These are phyloP conservation scores for Halocafeteria seosinensis DNA, from an alignment of 108 stramenopile genomes.

Conservation along the genomic window DNA sequence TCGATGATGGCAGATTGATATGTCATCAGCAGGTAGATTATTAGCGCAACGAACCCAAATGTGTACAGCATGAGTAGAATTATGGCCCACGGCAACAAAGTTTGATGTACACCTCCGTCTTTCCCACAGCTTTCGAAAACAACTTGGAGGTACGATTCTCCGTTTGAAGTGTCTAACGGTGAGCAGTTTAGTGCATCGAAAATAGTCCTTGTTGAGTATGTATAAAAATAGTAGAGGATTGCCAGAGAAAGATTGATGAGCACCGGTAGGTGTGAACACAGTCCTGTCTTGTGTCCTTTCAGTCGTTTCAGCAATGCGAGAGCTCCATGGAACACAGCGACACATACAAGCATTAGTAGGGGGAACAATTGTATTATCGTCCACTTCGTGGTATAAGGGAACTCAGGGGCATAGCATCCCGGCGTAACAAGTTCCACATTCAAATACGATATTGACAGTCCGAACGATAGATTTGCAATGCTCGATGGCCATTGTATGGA, in stretches of 20 bases:
- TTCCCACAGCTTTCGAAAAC: background rate
- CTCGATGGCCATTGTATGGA: constrained; percentile 18
- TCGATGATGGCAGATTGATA: constrained; percentile 5
- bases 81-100: background rate
- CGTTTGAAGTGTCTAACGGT: constrained; percentile 7
- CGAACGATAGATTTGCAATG: constrained; percentile 2
- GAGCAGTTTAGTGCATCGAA: constrained; percentile 18
- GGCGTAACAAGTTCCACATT: constrained; percentile 20
- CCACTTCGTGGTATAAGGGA: constrained; percentile 19
- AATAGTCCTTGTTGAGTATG: constrained; percentile 12
- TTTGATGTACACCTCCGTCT: background rate
- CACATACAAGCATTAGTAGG: background rate
- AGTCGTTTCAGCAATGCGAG: constrained; percentile 1
- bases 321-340: constrained; percentile 1
- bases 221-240: constrained; percentile 21
- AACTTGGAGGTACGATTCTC: constrained; percentile 8
- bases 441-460: constrained; percentile 17
- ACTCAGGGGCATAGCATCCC: constrained; percentile 10
- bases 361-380: constrained; percentile 12
- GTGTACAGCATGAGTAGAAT: constrained; percentile 3
- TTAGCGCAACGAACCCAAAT: constrained; percentile 1
- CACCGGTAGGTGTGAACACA: background rate
- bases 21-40: constrained; percentile 5
- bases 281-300: background rate
- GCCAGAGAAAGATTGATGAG: background rate